These are phyloP conservation scores for Gastrodia elata DNA, from an alignment of 106 monocot species.

Conservation along the genomic window DNA sequence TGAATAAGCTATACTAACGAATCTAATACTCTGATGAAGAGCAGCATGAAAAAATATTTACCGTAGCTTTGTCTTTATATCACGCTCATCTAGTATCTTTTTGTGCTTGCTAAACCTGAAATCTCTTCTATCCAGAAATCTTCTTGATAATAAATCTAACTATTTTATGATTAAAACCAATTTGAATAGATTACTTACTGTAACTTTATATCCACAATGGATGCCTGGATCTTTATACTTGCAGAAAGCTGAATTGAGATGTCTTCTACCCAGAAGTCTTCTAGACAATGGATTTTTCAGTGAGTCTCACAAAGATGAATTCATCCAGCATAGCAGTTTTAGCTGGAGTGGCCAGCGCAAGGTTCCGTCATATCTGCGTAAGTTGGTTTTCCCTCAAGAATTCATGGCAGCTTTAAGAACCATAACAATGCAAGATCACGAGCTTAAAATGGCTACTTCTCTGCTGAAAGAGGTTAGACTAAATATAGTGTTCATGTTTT, in stretches of 20 bases:
- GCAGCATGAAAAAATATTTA: too few species aligned
- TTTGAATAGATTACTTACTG: not conserved
- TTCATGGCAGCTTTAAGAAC: constrained; percentile 64
- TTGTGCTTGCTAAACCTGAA: too few species aligned
- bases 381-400: constrained; percentile 77
- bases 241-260: constrained; percentile 92
- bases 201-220: not conserved
- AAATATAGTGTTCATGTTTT: not conserved
- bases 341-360: constrained; percentile 93
- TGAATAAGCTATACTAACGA: too few species aligned
- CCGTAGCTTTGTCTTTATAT: too few species aligned
- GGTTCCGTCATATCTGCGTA: constrained; percentile 65
- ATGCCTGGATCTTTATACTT: constrained; percentile 8
- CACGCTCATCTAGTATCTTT: too few species aligned
- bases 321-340: constrained; percentile 24
- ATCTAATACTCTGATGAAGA: too few species aligned
- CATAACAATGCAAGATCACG: constrained; percentile 61
- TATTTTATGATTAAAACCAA: not conserved
- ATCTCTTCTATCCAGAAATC: too few species aligned
- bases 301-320: constrained; percentile 11
- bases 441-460: constrained; percentile 40
- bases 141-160: not conserved
- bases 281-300: constrained; percentile 67
- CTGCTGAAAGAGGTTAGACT: constrained; percentile 54
- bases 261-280: constrained; percentile 59